Evolutionary conservation across 805 yeast genomes (phyloP).

Genomic region (Limtongia smithiae): DNA sequence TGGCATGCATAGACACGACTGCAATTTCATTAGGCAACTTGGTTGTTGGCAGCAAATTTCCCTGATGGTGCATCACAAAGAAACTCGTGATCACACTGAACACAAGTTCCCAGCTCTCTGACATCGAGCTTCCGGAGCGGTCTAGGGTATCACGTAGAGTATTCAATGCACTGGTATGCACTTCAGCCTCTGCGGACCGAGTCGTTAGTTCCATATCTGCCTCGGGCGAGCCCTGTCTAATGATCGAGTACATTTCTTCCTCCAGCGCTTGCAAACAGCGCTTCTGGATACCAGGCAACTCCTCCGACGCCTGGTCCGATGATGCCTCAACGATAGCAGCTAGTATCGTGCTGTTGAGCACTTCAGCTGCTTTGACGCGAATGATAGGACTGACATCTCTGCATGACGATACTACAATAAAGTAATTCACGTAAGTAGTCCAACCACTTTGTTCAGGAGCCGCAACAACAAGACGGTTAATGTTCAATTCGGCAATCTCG

Average conservation of each 20-base stretch:
- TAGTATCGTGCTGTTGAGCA: slow-evolving; percentile 50
- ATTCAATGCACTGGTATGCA: slow-evolving; percentile 57
- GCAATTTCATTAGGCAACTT: slow-evolving; percentile 11
- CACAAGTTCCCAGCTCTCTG: slow-evolving; percentile 69
- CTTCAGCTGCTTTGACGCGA: slow-evolving; percentile 48
- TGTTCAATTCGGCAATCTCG: slow-evolving; percentile 51
- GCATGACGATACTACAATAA: slow-evolving; percentile 46
- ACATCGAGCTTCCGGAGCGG: slow-evolving; percentile 62
- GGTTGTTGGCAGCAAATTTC: slow-evolving; percentile 18
- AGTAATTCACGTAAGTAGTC: slow-evolving; percentile 46
- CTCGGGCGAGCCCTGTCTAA: slow-evolving; percentile 18
- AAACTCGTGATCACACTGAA: slow-evolving; percentile 49
- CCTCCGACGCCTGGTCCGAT: slow-evolving; percentile 4
- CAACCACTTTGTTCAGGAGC: slow-evolving; percentile 45
- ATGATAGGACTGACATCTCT: slow-evolving; percentile 44
- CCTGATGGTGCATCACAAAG: slow-evolving; percentile 27
- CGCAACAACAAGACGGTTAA: slow-evolving; percentile 43
- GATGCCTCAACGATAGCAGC: slow-evolving; percentile 24
- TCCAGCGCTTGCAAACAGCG: slow-evolving; percentile 50
- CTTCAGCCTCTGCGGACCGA: slow-evolving; percentile 56
- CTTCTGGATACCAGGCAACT: slow-evolving; percentile 30
- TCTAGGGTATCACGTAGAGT: slow-evolving; percentile 73
- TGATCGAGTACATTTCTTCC: slow-evolving; percentile 37
- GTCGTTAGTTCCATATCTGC: slow-evolving; percentile 26
- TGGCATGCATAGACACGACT: background rate